Conservation (phyloP, 169 alveolate genomes). For the Miamiensis avidus region DNA sequence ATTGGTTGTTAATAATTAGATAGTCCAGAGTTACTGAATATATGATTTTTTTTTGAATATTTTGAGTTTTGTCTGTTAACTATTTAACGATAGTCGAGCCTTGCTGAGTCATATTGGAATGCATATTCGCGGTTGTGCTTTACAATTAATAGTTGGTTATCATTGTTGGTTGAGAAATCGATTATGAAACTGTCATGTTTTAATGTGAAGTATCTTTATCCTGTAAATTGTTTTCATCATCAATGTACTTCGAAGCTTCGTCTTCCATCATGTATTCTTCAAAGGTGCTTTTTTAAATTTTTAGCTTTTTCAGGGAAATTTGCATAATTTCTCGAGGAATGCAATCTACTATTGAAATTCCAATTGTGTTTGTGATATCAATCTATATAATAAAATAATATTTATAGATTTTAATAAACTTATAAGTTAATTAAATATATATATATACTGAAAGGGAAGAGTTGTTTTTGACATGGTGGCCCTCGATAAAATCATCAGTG, state of each 20-base stretch:
- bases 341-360: conserved; percentile 41
- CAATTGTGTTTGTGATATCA: conserved; percentile 27
- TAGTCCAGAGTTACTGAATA: conserved; percentile 15
- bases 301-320: conserved; percentile 33
- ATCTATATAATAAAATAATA: too few species aligned
- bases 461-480: background rate
- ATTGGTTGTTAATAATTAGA: conserved; percentile 34
- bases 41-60: conserved; percentile 5
- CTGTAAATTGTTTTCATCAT: conserved; percentile 23
- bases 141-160: background rate
- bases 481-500: conserved; percentile 9
- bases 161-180: background rate
- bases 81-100: background rate
- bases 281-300: conserved; percentile 2
- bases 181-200: background rate
- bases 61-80: background rate
- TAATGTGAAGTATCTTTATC: background rate
- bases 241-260: background rate
- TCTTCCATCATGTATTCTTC: conserved; percentile 27
- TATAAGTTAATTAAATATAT: too few species aligned
- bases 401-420: too few species aligned
- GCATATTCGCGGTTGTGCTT: background rate
- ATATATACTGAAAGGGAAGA: too few species aligned
- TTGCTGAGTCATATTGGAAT: conserved; percentile 4
- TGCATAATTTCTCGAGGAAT: conserved; percentile 44